Evolutionary conservation across 2,329 filamentous ascomycete species (phyloP), one percentile per base, ranked within the genome.

Genomic region (Shiraia sp.): DNA sequence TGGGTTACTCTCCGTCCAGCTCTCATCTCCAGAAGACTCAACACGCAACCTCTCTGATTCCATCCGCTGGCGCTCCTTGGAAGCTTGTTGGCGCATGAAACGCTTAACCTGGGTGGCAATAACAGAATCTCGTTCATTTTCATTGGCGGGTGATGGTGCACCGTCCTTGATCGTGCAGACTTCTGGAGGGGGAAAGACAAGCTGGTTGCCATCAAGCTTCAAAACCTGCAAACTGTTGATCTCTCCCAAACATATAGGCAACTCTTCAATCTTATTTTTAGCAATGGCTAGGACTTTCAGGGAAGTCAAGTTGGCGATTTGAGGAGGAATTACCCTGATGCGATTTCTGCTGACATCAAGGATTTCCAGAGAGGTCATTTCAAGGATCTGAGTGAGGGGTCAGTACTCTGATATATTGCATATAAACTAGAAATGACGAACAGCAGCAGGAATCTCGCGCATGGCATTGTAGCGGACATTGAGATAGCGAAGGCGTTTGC

Each of bases 291-390:
- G 77, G 12, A 96, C 91, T 63, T 95, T 95, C 51, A 97, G 75
- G 2, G 89, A 95, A 4, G 85, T 85, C 59, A 97, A 76, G 61
- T 85, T 89, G 46, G 81, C 82, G 48, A 96, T 88, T 39, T 91
- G 87, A 32, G 85, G 81, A 0, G 92, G 90, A 2, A 97, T 79
- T 8, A 80, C 75, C 33, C 80, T 81, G 47, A 97, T 83, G 66
- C 87, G 89, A 66, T 97, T 97, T 57, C 88, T 83, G 66, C 90
- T 91, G 40, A 97, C 79, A 71, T 97, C 92, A 47, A 97, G 80
- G 45, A 96, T 96, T 71, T 97, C 91, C 40, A 97, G 80, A 24
- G 90, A 87, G 37, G 82, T 85, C 48, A 97, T 79, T 68, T 90
- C 85, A 66, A 92, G 91, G 44, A 97, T 81, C 90, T 95, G 63